Base-by-base conservation (phyloP, 352 stramenopile species). In the Thalassiosira mediterranea region DNA sequence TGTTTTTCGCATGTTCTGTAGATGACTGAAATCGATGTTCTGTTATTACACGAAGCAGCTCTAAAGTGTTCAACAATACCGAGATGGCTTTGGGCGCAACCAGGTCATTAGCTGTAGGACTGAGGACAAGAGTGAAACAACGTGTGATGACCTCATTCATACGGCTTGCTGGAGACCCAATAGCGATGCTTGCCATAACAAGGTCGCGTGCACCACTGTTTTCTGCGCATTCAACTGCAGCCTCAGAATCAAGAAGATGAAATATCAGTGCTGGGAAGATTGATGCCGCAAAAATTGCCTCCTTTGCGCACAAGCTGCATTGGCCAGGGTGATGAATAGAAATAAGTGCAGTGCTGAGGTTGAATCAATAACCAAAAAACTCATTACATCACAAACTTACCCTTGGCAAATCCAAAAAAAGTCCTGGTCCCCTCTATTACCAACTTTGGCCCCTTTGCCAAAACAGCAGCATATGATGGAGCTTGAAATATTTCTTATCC, bases 401-500 rank as follows among this genome's bases (percentile, higher is more conserved):
- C 66, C 73, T 68, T 84, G 69, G 28, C 76, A 89, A 29, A 69
- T 63, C 13, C 54, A 38, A 32, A 83, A 87, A 29, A 90, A 90
- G 40, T 84, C 83, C 58, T 72, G 38, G n/a, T 48, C 40, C 23
- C 67, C 46, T n/a, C 23, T 56, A 31, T 52, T 70, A 31, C 37
- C 42, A 25, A 76, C 40, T 72, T 67, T 70, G 15, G 65, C 74
- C 46, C 52, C 60, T 68, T 75, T 72, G 25, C 29, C 46, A 66
- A 86, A 84, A 65, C 80, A 89, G 51, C 86, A 93, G 26, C 63
- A 49, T 40, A 93, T 90, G 17, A 93, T 83, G 44, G 86, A 62
- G 25, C 64, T 64, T 21, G 78, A 70, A 32, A 91, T 60, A 29
- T 72, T 64, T 29, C 79, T 85, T 44, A 93, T 88, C 85, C 85